Evolutionary conservation across 345 rosid genomes (phyloP).

Genomic region (Eucalyptus cloeziana): DNA sequence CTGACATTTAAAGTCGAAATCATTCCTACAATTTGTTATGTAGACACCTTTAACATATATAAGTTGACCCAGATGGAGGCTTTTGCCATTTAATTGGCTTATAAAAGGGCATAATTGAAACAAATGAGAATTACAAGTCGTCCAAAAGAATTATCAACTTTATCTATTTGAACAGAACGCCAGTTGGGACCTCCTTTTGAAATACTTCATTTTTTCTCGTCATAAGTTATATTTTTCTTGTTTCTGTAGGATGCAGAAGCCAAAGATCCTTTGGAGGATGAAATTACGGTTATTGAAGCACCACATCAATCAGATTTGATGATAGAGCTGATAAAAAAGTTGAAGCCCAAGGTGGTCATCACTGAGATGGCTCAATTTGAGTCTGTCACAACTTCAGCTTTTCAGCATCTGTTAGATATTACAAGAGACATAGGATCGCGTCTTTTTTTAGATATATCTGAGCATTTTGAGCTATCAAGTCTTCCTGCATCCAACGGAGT

Average conservation of each 20-base stretch:
- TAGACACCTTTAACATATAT: not conserved
- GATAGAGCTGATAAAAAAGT: conserved; percentile 79
- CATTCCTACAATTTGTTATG: not conserved
- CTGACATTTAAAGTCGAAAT: not conserved
- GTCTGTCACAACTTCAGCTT: conserved; percentile 82
- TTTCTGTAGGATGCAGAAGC: conserved; percentile 28
- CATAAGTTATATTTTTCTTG: not conserved
- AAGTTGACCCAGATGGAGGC: not conserved
- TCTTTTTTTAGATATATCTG: conserved; percentile 89
- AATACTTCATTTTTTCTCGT: not conserved
- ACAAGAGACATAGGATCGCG: conserved; percentile 72
- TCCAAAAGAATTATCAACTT: not conserved
- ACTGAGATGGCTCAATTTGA: conserved; percentile 87
- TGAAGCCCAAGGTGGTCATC: conserved; percentile 79
- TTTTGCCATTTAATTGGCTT: not conserved
- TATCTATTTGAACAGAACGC: not conserved
- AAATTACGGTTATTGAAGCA: conserved; percentile 77
- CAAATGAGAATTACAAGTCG: not conserved
- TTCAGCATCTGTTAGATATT: conserved; percentile 71
- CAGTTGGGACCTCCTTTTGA: not conserved
- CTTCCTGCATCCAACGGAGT: conserved; percentile 85
- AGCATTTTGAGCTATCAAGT: conserved; percentile 92
- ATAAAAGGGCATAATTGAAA: not conserved
- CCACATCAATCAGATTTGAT: conserved; percentile 84
- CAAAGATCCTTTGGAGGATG: conserved; percentile 31